Percentiles rank a stretch among this genome's conserved stretches.
Evolutionary conservation across 352 stramenopile genomes (phyloP).

Genomic region (Pythium aphanidermatum): DNA sequence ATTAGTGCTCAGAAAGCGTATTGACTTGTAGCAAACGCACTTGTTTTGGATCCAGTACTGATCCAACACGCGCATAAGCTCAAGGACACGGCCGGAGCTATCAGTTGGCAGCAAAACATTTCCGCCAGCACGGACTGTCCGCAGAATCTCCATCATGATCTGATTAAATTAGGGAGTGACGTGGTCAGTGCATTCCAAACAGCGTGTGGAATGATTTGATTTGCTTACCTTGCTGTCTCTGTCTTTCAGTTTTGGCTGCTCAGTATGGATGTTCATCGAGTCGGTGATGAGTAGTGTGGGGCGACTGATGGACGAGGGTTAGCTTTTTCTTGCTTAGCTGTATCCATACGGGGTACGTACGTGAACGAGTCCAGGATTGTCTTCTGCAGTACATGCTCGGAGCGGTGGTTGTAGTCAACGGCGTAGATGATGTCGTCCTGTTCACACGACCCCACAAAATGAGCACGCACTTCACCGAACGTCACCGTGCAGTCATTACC

Average conservation of each 20-base stretch:
- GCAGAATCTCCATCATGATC: conserved; percentile 92
- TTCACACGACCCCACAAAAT: background rate
- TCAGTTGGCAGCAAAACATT: conserved; percentile 96
- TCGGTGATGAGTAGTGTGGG: conserved; percentile 85
- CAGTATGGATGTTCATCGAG: conserved; percentile 82
- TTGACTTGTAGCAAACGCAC: too few relatives aligned
- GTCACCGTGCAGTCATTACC: conserved; percentile 18
- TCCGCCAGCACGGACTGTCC: conserved; percentile 88
- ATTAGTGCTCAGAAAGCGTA: too few relatives aligned
- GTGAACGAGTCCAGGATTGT: conserved; percentile 93
- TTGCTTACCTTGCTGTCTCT: conserved; percentile 80
- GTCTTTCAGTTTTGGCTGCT: conserved; percentile 86
- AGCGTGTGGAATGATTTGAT: background rate
- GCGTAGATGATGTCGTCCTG: conserved; percentile 92
- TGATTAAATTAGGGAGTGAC: conserved; percentile 27
- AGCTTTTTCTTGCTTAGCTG: background rate
- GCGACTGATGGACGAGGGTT: conserved; percentile 28
- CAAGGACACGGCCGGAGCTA: conserved; percentile 91
- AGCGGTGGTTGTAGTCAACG: conserved; percentile 92
- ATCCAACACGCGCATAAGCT: conserved; percentile 93
- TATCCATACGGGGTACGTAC: conserved; percentile 18
- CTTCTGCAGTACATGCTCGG: conserved; percentile 92
- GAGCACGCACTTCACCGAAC: background rate
- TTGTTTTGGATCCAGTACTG: conserved; percentile 96
- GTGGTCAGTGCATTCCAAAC: background rate